These are phyloP conservation scores for Avena eriantha DNA, from an alignment of 176 grass and related monocot species.

Conservation along the genomic window DNA sequence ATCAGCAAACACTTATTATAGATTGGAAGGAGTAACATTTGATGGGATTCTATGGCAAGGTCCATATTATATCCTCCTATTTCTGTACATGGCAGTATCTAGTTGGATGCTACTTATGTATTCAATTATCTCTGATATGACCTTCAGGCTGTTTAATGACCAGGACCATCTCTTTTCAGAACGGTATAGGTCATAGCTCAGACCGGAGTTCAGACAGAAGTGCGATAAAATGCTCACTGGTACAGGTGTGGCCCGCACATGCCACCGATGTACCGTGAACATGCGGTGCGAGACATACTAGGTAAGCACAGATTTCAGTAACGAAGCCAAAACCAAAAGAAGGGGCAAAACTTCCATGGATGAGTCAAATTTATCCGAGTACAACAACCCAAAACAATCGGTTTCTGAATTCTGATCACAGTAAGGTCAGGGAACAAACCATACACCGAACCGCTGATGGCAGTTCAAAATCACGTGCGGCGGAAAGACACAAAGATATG, in stretches of 20 bases:
- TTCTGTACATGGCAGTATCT: neutral
- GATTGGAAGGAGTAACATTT: too few species aligned
- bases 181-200: neutral
- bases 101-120: neutral
- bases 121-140: neutral
- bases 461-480: neutral
- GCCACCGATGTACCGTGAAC: neutral
- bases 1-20: too few species aligned
- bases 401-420: constrained; percentile 25
- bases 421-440: neutral
- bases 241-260: neutral
- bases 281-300: neutral
- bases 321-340: neutral
- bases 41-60: too few species aligned
- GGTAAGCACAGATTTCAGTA: neutral
- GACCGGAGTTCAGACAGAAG: neutral
- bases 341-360: neutral
- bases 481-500: neutral
- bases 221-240: neutral
- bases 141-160: neutral
- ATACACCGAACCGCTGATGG: neutral
- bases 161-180: neutral
- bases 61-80: neutral
- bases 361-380: constrained; percentile 6
- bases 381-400: constrained; percentile 9